Conservation (phyloP, 1,284 basidiomycete genomes). For the Ceratobasidium theobromae region DNA sequence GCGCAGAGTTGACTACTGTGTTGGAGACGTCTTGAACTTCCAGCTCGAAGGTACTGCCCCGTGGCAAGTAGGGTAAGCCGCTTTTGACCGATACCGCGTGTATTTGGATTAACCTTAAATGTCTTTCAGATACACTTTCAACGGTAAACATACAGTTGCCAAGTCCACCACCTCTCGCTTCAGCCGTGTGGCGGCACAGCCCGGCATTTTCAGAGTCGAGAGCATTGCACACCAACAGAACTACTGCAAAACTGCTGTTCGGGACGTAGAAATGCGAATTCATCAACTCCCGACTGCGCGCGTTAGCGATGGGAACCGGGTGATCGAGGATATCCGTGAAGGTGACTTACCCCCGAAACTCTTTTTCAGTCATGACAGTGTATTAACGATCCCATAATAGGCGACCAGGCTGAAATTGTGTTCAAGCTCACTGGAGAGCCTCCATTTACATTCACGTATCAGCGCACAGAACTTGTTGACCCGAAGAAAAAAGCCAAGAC, state of each 20-base stretch:
- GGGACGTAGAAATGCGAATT: conserved; percentile 74
- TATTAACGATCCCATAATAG: conserved; percentile 45
- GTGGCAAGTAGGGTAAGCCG: conserved; percentile 81
- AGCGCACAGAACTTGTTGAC: conserved; percentile 66
- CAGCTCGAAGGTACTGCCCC: conserved; percentile 94
- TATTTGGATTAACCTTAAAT: conserved; percentile 27
- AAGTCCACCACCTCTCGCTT: conserved; percentile 80
- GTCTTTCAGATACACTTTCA: conserved; percentile 70
- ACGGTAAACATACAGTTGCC: conserved; percentile 72
- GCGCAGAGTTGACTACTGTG: conserved; percentile 79
- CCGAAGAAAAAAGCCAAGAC: conserved; percentile 62
- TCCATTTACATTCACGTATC: conserved; percentile 94
- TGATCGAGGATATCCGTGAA: conserved; percentile 86
- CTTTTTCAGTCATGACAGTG: not conserved
- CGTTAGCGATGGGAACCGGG: conserved; percentile 79
- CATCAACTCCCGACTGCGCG: conserved; percentile 85
- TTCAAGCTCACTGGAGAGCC: conserved; percentile 88
- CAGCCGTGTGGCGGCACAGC: conserved; percentile 75
- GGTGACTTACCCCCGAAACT: conserved; percentile 44
- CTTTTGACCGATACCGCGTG: not conserved
- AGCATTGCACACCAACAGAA: conserved; percentile 90
- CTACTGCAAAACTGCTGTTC: conserved; percentile 78
- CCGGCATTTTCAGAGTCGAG: conserved; percentile 79
- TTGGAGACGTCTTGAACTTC: conserved; percentile 89
- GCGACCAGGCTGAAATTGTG: conserved; percentile 89